Percentiles rank a stretch among this genome's conserved stretches.
Conservation (phyloP, 371 early-diverging fungal species). For the Thermomucor indicae-seudaticae region DNA sequence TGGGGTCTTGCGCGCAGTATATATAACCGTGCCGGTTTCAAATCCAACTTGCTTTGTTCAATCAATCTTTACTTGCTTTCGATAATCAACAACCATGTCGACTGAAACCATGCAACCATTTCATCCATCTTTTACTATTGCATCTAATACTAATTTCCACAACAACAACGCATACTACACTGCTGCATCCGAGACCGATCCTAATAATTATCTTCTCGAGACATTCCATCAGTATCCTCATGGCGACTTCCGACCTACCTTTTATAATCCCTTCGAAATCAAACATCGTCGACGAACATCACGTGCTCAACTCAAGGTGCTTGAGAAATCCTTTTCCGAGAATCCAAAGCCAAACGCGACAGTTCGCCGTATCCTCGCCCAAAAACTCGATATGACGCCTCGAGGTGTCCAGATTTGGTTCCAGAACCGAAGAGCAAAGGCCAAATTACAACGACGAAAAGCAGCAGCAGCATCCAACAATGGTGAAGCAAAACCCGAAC, state of each 20-base stretch:
- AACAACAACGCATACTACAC: neutral
- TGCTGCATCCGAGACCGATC: constrained; percentile 9
- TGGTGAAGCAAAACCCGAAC: constrained; percentile 4
- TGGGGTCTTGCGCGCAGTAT: too few relatives aligned
- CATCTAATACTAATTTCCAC: constrained; percentile 1
- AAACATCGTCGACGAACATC: constrained; percentile 77
- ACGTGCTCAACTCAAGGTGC: constrained; percentile 60
- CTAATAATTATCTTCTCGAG: constrained; percentile 25
- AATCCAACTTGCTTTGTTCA: constrained; percentile 4
- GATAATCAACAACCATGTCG: constrained; percentile 13
- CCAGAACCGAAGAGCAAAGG: constrained; percentile 95
- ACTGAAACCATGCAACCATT: constrained; percentile 31
- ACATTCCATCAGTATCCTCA: constrained; percentile 51
- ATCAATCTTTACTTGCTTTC: constrained; percentile 2
- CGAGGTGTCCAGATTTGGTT: constrained; percentile 97
- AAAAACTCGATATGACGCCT: constrained; percentile 79
- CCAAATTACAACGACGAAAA: constrained; percentile 29
- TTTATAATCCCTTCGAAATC: constrained; percentile 77
- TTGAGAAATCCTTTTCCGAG: constrained; percentile 65
- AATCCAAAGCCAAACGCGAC: constrained; percentile 71
- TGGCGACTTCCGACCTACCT: constrained; percentile 63
- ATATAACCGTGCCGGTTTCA: constrained; percentile 7
- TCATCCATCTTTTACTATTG: constrained; percentile 27
- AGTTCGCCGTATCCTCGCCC: constrained; percentile 64
- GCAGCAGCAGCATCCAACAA: constrained; percentile 1